Percentiles rank a stretch among this genome's conserved stretches.
phyloP scores from a whole-genome alignment of 768 basidiomycete species.

The Leccinum uliginosum region DNA sequence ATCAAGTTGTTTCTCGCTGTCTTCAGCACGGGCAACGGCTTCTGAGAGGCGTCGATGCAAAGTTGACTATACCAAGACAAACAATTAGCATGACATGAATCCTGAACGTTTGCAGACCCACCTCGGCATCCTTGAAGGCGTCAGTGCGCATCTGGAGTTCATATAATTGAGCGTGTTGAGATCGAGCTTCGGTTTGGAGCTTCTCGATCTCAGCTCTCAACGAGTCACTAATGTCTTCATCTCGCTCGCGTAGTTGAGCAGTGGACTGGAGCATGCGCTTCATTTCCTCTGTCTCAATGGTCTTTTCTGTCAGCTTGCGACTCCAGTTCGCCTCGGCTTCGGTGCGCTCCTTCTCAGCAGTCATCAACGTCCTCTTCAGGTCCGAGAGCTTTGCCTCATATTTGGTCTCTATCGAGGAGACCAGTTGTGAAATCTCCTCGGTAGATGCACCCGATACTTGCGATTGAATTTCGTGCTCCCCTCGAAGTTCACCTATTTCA shows the following conservation, averaged over 20 bases:
- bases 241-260: slow-evolving; percentile 55
- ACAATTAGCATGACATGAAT: not conserved
- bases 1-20: slow-evolving; percentile 65
- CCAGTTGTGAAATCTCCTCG: slow-evolving; percentile 67
- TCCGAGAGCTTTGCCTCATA: slow-evolving; percentile 76
- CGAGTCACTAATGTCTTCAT: slow-evolving; percentile 45
- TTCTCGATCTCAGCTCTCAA: slow-evolving; percentile 54
- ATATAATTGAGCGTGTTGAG: slow-evolving; percentile 48
- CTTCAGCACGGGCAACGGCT: slow-evolving; percentile 41
- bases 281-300: slow-evolving; percentile 71
- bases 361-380: slow-evolving; percentile 55
- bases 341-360: slow-evolving; percentile 76
- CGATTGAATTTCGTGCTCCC: slow-evolving; percentile 46
- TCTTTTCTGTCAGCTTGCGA: slow-evolving; percentile 73
- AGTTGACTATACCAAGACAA: slow-evolving; percentile 34
- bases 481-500: slow-evolving; percentile 60
- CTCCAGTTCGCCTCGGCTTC: slow-evolving; percentile 91
- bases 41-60: slow-evolving; percentile 48
- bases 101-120: slow-evolving; percentile 28
- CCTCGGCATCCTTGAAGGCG: slow-evolving; percentile 58
- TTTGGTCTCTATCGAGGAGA: slow-evolving; percentile 70
- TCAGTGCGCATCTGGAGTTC: slow-evolving; percentile 51
- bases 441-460: slow-evolving; percentile 43
- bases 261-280: slow-evolving; percentile 54
- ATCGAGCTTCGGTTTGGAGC: slow-evolving; percentile 44